A percentile compares a stretch with the other conserved stretches of the same genome.
phyloP scores from a whole-genome alignment of 495 filamentous ascomycete genomes.

The Tuber umbilicatum region DNA sequence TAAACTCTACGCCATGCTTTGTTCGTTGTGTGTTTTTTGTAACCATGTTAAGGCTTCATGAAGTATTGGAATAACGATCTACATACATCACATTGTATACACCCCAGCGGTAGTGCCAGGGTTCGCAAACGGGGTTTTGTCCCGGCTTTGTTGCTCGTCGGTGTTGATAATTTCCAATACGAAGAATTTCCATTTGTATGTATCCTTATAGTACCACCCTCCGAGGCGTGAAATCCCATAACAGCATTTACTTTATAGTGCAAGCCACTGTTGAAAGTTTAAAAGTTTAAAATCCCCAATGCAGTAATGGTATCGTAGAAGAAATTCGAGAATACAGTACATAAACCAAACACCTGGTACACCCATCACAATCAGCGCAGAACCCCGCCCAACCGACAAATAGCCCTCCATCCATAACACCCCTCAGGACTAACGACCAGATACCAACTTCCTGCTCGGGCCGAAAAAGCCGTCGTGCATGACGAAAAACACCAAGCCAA shows the following conservation, averaged over 20 bases:
- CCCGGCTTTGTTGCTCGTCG: too few relatives aligned
- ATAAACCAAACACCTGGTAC: not conserved
- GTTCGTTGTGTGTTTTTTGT: not conserved
- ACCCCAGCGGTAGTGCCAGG: not conserved
- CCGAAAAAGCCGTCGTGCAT: not conserved
- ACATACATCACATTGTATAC: not conserved
- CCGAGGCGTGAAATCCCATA: not conserved
- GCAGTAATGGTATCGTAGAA: not conserved
- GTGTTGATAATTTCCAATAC: not conserved
- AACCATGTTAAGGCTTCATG: not conserved
- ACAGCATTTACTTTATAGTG: not conserved
- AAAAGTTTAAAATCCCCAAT: not conserved
- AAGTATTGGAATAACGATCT: not conserved
- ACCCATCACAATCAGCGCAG: not conserved
- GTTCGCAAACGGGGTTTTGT: not conserved
- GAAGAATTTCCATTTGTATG: too few relatives aligned
- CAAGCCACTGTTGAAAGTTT: not conserved
- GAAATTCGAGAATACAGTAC: not conserved
- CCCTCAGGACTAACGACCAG: not conserved
- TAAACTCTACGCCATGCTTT: not conserved
- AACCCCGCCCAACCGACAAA: not conserved
- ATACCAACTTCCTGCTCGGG: not conserved
- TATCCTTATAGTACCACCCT: not conserved
- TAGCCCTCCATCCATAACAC: not conserved
- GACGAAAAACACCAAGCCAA: not conserved